Conservation (phyloP, 257 asterid species). For the Ilex asprella region DNA sequence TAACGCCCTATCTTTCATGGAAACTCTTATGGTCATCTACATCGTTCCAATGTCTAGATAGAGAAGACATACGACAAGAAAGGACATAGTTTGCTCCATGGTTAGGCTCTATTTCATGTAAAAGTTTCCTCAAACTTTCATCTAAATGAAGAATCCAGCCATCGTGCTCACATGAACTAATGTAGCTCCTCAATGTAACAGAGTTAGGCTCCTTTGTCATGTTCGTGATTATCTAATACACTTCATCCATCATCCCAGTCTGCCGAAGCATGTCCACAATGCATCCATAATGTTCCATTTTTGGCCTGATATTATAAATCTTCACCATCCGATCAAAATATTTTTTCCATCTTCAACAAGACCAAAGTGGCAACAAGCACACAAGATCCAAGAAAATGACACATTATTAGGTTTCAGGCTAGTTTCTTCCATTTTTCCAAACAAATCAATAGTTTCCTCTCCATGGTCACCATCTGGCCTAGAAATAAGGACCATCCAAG, state of each 20-base stretch:
- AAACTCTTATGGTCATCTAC: slow-evolving; percentile 27
- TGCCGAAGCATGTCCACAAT: slow-evolving; percentile 71
- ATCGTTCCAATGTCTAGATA: slow-evolving; percentile 18
- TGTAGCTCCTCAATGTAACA: slow-evolving; percentile 56
- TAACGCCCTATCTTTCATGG: slow-evolving; percentile 47
- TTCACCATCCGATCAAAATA: slow-evolving; percentile 51
- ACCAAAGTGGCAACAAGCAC: slow-evolving; percentile 70
- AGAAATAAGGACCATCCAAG: slow-evolving; percentile 76
- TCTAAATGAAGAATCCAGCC: slow-evolving; percentile 28
- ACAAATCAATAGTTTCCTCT: slow-evolving; percentile 49
- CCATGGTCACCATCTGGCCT: slow-evolving; percentile 46
- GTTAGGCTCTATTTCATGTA: slow-evolving; percentile 50
- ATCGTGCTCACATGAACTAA: slow-evolving; percentile 55
- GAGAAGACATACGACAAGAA: slow-evolving; percentile 33
- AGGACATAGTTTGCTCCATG: slow-evolving; percentile 68
- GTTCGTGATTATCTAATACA: slow-evolving; percentile 43
- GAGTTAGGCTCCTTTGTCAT: slow-evolving; percentile 63
- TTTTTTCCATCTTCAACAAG: slow-evolving; percentile 41
- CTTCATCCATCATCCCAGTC: slow-evolving; percentile 58
- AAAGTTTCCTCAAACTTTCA: slow-evolving; percentile 28
- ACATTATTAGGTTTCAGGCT: slow-evolving; percentile 49
- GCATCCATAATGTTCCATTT: slow-evolving; percentile 76
- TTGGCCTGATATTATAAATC: slow-evolving; percentile 40
- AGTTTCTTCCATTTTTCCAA: slow-evolving; percentile 44
- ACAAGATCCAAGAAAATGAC: slow-evolving; percentile 54